Evolutionary conservation across 306 rosid genomes (phyloP).

Genomic region (Cucumis cinereus): DNA sequence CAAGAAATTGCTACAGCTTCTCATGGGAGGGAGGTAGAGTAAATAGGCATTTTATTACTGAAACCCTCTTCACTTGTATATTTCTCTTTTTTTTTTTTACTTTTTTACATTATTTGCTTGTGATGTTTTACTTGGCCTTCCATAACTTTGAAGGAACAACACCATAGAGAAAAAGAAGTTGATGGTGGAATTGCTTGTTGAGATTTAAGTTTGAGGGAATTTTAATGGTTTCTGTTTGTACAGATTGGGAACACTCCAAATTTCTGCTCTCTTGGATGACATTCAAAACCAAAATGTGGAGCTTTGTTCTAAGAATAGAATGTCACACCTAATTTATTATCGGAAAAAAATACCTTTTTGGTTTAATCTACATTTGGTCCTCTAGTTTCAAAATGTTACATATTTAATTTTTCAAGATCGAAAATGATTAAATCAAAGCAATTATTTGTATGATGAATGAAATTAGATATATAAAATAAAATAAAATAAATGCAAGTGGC

Average conservation of each 20-base stretch:
- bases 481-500: background rate
- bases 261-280: background rate
- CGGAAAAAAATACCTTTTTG: too few relatives aligned
- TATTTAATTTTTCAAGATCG: too few relatives aligned
- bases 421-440: too few relatives aligned
- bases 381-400: too few relatives aligned
- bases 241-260: background rate
- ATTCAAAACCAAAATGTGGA: background rate
- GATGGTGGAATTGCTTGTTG: constrained; percentile 2
- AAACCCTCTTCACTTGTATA: constrained; percentile 35
- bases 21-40: constrained; percentile 3
- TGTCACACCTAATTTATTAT: background rate
- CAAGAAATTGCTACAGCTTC: constrained; percentile 3
- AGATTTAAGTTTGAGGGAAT: constrained; percentile 6
- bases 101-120: constrained; percentile 21
- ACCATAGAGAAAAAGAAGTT: background rate
- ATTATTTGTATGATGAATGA: background rate
- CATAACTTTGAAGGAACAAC: constrained; percentile 15
- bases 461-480: background rate
- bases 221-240: constrained; percentile 5
- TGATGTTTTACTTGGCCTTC: constrained; percentile 25
- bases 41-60: background rate
- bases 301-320: background rate
- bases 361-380: too few relatives aligned
- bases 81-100: constrained; percentile 1